Percentiles rank a stretch among this genome's conserved stretches.
Evolutionary conservation across 257 asterid genomes (phyloP).

Genomic region (Lithospermum erythrorhizon): DNA sequence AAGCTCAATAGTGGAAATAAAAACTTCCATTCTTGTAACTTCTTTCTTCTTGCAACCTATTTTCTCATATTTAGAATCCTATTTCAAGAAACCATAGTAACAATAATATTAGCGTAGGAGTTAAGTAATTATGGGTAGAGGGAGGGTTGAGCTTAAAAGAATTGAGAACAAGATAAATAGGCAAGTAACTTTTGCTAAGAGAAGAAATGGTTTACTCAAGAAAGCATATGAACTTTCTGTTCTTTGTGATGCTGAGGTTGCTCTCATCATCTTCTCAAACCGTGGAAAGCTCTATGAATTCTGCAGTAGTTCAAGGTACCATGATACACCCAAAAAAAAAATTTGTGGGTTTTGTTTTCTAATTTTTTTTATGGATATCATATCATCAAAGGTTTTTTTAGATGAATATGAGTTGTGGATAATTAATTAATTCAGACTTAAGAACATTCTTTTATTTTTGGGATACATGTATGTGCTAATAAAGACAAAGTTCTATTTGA

Average conservation of each 20-base stretch:
- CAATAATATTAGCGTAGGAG: conserved; percentile 6
- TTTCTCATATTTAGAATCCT: not conserved
- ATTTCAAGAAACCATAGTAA: conserved; percentile 1
- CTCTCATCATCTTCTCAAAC: conserved; percentile 56
- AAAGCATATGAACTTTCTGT: conserved; percentile 56
- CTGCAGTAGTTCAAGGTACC: conserved; percentile 49
- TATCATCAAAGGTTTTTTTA: no score
- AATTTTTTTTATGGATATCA: not conserved
- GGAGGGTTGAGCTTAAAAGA: conserved; percentile 61
- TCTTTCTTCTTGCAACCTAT: conserved; percentile 3
- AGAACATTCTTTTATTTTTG: no score
- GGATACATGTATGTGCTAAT: no score
- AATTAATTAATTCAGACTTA: no score
- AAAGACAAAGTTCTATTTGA: no score
- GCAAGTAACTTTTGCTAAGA: conserved; percentile 61
- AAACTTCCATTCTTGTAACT: conserved; percentile 19
- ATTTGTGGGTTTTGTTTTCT: not conserved
- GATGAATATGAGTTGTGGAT: no score
- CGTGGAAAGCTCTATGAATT: conserved; percentile 62
- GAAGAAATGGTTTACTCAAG: conserved; percentile 56
- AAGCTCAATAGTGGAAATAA: conserved; percentile 10
- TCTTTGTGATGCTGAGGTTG: conserved; percentile 67
- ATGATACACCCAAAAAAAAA: not conserved
- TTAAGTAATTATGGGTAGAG: conserved; percentile 41
- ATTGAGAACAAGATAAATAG: conserved; percentile 67